A percentile compares a stretch with the other conserved stretches of the same genome.
Evolutionary conservation across 2,329 filamentous ascomycete genomes (phyloP).

Genomic region (Aspergillus fischeri): DNA sequence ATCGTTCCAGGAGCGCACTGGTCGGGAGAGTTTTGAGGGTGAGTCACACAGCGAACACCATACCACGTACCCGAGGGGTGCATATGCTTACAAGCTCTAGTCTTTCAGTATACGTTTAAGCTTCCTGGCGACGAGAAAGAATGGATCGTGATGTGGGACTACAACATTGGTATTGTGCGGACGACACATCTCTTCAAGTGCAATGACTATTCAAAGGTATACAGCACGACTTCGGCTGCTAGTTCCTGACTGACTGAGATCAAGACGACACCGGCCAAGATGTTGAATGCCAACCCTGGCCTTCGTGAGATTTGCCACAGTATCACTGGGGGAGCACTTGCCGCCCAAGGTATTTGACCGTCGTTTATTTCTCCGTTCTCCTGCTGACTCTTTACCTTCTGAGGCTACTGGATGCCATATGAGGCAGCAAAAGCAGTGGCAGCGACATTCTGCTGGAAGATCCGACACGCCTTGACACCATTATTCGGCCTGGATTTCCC

Average conservation of each 20-base stretch:
- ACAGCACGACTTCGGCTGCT: conserved; percentile 13
- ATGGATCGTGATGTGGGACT: conserved; percentile 92
- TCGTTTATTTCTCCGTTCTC: not conserved
- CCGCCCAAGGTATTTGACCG: conserved; percentile 71
- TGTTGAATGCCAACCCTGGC: conserved; percentile 71
- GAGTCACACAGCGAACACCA: conserved; percentile 11
- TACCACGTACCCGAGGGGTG: not conserved
- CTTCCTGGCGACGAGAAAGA: conserved; percentile 62
- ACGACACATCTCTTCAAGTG: conserved; percentile 96
- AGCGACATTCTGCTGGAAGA: conserved; percentile 80
- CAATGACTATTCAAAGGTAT: conserved; percentile 79
- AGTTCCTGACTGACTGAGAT: not conserved
- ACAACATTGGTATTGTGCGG: conserved; percentile 86
- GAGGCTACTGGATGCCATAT: conserved; percentile 97
- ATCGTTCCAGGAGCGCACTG: conserved; percentile 78
- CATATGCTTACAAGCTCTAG: conserved; percentile 14
- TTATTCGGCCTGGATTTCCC: conserved; percentile 85
- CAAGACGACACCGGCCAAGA: conserved; percentile 89
- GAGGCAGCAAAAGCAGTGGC: conserved; percentile 80
- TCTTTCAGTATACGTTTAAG: conserved; percentile 69
- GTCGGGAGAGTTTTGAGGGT: conserved; percentile 86
- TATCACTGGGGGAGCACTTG: conserved; percentile 87
- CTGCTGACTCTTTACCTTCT: not conserved
- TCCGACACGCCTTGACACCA: conserved; percentile 81
- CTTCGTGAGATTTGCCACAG: conserved; percentile 87